Percentiles rank a stretch among this genome's conserved stretches.
phyloP scores from a whole-genome alignment of 208 protist genomes.

The Entamoeba invadens region DNA sequence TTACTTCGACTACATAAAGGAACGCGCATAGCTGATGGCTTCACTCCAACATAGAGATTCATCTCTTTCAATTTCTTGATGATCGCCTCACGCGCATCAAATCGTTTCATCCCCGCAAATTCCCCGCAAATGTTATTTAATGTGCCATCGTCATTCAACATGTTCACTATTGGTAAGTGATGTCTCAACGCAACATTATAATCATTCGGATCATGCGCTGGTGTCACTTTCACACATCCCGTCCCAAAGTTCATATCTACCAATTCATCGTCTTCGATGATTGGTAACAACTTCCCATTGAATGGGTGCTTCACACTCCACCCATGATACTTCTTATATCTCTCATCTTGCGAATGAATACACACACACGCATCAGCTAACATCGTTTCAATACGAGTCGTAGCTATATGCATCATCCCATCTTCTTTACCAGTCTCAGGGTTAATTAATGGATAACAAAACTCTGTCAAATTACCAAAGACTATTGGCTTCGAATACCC shows the following conservation, averaged over 20 bases:
- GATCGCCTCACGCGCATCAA: slow-evolving; percentile 20
- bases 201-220: slow-evolving; percentile 98
- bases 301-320: slow-evolving; percentile 83
- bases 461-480: slow-evolving; percentile 22
- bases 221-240: slow-evolving; percentile 80
- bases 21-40: slow-evolving; percentile 64
- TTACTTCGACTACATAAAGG: slow-evolving; percentile 78
- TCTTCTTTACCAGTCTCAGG: slow-evolving; percentile 47
- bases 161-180: slow-evolving; percentile 67
- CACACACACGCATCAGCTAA: slow-evolving; percentile 87
- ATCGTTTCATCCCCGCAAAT: slow-evolving; percentile 26
- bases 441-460: slow-evolving; percentile 15
- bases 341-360: slow-evolving; percentile 82
- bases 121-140: slow-evolving; percentile 62
- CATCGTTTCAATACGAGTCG: slow-evolving; percentile 96
- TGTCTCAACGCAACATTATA: slow-evolving; percentile 84
- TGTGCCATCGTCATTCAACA: slow-evolving; percentile 78
- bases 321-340: slow-evolving; percentile 60
- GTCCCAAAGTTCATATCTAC: slow-evolving; percentile 93
- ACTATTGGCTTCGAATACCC: slow-evolving; percentile 43
- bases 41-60: slow-evolving; percentile 57
- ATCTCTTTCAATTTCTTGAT: slow-evolving; percentile 16
- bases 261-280: slow-evolving; percentile 75
- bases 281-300: slow-evolving; percentile 68
- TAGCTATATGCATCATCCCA: slow-evolving; percentile 36